Base-by-base conservation (phyloP, 768 basidiomycete genomes). In the Suillus bovinus region DNA sequence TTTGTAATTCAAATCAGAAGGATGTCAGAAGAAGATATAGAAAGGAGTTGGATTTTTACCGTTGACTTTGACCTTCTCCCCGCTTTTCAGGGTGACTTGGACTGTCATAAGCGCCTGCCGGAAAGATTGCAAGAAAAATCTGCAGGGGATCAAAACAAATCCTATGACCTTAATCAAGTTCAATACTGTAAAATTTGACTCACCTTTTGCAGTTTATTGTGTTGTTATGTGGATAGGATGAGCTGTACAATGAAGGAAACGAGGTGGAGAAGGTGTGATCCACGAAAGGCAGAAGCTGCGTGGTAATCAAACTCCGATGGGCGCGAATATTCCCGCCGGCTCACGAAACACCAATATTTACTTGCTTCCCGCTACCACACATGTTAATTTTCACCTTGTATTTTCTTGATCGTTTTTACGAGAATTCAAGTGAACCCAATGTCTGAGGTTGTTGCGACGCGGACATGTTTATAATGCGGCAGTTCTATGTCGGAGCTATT, bases 41-140 rank as follows among this genome's bases (percentile, higher is more conserved):
- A 36, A 59, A 17, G 60, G 59, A 63, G 58, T 47, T 60, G 59
- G 63, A 67, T 65, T 76, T 75, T 80, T 86, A 94, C 92, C 92
- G 79, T 94, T 94, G 61, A 91, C 80, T 86, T 89, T 91, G 72
- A 94, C 88, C 73, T 85, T 84, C 71, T 92, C 90, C 64, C 91
- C 91, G 69, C 85, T 91, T 84, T 88, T 91, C 81, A 93, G 87
- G 61, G 86, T 80, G 68, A 84, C 71, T 67, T 75, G 77, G 59
- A 61, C 66, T 46, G 71, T 65, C 71, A 75, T 76, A 65, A 59
- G 42, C 63, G 66, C 62, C 42, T 55, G 56, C 56, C 55, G 47
- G 42, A 55, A 67, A 71, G 59, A 58, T 69, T 17, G 61, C 56
- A 52, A 64, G 65, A 74, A 74, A 74, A 74, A 74, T 74, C 68